Percentiles rank a stretch among this genome's conserved stretches.
phyloP scores from a whole-genome alignment of 2,329 filamentous ascomycete genomes.

The Teratosphaeria zuluensis region DNA sequence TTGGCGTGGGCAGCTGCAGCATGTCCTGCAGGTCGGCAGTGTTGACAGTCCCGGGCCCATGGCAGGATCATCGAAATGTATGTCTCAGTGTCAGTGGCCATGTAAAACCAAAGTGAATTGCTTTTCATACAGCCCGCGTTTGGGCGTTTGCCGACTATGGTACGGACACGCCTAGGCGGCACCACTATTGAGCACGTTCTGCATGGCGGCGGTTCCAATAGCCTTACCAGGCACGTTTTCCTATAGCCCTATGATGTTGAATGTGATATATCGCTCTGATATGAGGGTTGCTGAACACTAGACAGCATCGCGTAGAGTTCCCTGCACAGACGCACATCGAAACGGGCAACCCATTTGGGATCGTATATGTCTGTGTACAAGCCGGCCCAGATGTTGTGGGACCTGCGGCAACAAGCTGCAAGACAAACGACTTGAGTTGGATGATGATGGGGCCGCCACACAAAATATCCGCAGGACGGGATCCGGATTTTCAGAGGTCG shows the following conservation, averaged over 20 bases:
- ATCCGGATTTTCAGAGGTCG: background rate
- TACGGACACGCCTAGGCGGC: background rate
- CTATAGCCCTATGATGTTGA: background rate
- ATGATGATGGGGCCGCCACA: too few relatives aligned
- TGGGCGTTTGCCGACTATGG: background rate
- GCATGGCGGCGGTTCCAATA: background rate
- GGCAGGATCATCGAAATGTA: background rate
- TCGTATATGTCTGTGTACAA: too few relatives aligned
- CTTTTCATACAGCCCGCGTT: background rate
- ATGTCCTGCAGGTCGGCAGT: conserved; percentile 8
- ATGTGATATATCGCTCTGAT: background rate
- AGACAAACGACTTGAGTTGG: background rate
- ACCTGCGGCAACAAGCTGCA: background rate
- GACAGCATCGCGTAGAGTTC: background rate
- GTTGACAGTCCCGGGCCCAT: conserved; percentile 11
- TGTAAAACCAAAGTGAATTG: too few relatives aligned
- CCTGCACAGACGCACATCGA: background rate
- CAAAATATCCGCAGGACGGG: background rate
- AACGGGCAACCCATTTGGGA: background rate
- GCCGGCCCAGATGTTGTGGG: background rate
- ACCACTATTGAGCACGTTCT: background rate
- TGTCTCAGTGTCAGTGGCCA: background rate
- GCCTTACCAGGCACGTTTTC: background rate
- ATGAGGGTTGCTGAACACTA: background rate
- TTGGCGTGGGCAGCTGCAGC: background rate